These are phyloP conservation scores for Paecilomyces dactylethromorphus DNA, from an alignment of 2,329 filamentous ascomycete species.

Conservation along the genomic window DNA sequence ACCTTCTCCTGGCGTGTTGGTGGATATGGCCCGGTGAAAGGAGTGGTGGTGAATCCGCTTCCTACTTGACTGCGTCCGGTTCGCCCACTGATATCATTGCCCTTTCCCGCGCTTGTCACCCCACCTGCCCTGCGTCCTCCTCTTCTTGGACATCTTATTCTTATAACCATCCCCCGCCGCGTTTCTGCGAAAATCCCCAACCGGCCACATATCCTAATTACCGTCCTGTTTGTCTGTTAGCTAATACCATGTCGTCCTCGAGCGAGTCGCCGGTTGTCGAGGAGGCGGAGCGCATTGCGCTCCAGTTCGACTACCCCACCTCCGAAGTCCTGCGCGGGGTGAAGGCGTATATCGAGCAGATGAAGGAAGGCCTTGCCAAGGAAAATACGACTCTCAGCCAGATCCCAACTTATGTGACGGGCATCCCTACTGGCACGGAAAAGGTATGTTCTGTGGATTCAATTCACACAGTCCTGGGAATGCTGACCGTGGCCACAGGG, in stretches of 20 bases:
- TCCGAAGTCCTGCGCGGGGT: conserved; percentile 74
- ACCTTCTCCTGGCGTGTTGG: not conserved
- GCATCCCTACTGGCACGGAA: conserved; percentile 93
- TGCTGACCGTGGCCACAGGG: conserved; percentile 51
- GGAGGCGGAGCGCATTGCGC: conserved; percentile 73
- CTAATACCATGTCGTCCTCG: not conserved
- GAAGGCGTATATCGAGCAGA: conserved; percentile 77
- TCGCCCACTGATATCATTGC: not conserved
- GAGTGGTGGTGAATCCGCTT: not conserved
- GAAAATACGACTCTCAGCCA: conserved; percentile 81
- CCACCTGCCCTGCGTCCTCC: not conserved
- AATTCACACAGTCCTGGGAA: conserved; percentile 13
- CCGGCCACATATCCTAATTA: not conserved
- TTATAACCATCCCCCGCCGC: not conserved
- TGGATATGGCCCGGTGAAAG: not conserved
- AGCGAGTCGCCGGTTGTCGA: conserved; percentile 40
- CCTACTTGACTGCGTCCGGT: not conserved
- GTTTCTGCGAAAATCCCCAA: not conserved
- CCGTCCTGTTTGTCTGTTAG: not conserved
- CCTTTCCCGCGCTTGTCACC: not conserved
- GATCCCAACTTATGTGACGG: conserved; percentile 95
- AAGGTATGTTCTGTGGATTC: conserved; percentile 56
- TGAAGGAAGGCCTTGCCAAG: conserved; percentile 75
- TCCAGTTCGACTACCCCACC: conserved; percentile 77
- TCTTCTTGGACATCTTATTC: not conserved